Conservation (phyloP, 1,139 yeast species). For the Magnusiomyces tetraspermus region DNA sequence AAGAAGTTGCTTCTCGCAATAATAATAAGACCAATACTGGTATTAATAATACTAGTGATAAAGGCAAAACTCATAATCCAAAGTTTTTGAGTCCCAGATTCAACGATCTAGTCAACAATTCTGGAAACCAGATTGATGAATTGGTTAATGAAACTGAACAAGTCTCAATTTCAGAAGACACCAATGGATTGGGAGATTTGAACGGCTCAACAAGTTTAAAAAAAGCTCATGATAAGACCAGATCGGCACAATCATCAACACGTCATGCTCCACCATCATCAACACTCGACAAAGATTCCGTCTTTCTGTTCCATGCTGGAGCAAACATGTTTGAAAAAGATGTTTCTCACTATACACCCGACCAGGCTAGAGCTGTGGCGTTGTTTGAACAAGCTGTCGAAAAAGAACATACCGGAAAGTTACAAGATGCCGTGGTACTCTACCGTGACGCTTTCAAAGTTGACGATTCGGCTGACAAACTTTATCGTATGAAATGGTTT, state of each 20-base stretch:
- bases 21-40: neutral
- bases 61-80: no score
- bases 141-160: neutral
- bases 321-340: neutral
- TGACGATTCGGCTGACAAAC: constrained; percentile 52
- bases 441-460: constrained; percentile 62
- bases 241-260: neutral
- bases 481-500: constrained; percentile 48
- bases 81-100: neutral
- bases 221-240: neutral
- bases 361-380: constrained; percentile 40
- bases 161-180: neutral
- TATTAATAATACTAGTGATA: neutral
- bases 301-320: neutral
- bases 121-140: neutral
- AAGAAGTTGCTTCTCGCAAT: constrained; percentile 2
- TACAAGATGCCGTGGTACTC: constrained; percentile 69
- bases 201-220: neutral
- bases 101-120: neutral
- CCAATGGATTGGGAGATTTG: neutral
- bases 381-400: constrained; percentile 63
- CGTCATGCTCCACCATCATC: neutral
- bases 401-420: constrained; percentile 61
- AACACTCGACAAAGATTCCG: neutral
- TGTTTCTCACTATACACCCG: neutral